Base-by-base conservation (phyloP, 1,139 yeast species). In the Entelexis paramagnoliae region DNA sequence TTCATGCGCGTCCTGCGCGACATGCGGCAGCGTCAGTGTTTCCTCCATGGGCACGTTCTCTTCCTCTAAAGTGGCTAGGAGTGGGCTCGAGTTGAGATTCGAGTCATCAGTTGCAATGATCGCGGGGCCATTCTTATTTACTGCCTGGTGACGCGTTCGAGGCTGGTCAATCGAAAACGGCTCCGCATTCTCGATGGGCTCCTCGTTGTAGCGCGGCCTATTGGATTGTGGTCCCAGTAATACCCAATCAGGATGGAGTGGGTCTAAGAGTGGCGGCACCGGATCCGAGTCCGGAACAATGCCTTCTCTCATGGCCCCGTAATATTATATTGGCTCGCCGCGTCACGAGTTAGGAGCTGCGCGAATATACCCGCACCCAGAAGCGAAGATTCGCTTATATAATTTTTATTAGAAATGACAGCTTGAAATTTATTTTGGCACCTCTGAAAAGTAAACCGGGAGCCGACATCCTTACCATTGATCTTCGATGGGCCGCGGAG, bases 401-500 rank as follows among this genome's bases (percentile, higher is more conserved):
- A 54, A 54, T 54, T 53, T 48, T 52, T 51, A 22, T 51, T 33
- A 13, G 10, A 32, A 14, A 2, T 10, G 14, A 3, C 19, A 14
- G 22, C n/a, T 16, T n/a, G 34, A 48, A 26, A 20, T 22, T 26
- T 20, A 36, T 30, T 44, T 10, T 19, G 24, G 19, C 36, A 30
- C 5, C 19, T 22, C 17, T 9, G 22, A 11, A 22, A 16, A 7
- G 7, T 13, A 22, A 22, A 22, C 24, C 29, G 28, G 4, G 16
- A 20, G 34, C 26, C 17, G 32, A 4, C 24, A 7, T 13, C 26
- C 10, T 3, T 4, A 22, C 2, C 9, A n/a, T 14, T 35, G n/a
- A 32, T n/a, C 17, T 19, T 20, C 14, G 22, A 55, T 59, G 62
- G 60, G 55, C 19, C 50, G 51, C 26, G 60, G 62, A 7, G 46